Conservation (phyloP, 2,329 filamentous ascomycete genomes). For the Diaporthe sp. region DNA sequence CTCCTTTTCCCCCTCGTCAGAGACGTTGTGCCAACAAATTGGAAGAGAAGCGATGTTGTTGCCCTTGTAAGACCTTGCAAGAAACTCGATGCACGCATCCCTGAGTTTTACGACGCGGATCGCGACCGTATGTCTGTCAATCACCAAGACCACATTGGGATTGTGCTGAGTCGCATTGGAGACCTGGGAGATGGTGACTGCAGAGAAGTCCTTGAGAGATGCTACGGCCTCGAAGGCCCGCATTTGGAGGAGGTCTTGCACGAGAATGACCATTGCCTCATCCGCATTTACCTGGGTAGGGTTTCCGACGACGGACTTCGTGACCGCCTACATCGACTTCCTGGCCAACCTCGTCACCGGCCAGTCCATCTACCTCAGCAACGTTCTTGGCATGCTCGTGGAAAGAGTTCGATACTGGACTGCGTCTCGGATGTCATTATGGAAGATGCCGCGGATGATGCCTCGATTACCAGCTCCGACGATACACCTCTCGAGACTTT, state of each 20-base stretch:
- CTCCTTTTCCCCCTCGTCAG: not conserved
- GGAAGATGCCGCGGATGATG: not conserved
- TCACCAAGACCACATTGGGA: not conserved
- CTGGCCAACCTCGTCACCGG: slow-evolving; percentile 82
- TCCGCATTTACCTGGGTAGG: not conserved
- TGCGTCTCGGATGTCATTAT: not conserved
- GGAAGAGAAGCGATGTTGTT: no score
- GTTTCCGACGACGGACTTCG: slow-evolving; percentile 60
- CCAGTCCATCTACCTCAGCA: slow-evolving; percentile 81
- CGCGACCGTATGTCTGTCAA: not conserved
- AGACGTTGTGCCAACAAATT: not conserved
- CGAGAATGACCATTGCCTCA: not conserved
- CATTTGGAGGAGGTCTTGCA: not conserved
- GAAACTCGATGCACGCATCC: not conserved
- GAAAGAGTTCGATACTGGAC: slow-evolving; percentile 75
- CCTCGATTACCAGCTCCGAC: not conserved
- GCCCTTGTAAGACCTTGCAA: not conserved
- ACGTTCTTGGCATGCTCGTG: slow-evolving; percentile 84
- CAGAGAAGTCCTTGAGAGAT: not conserved
- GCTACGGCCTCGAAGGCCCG: not conserved
- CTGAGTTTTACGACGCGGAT: not conserved
- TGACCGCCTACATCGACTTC: slow-evolving; percentile 76
- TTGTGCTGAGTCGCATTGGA: not conserved
- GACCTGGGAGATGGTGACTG: not conserved
- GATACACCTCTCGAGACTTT: not conserved